Percentiles rank a stretch among this genome's conserved stretches.
phyloP scores from a whole-genome alignment of 768 basidiomycete genomes.

The Boletales sp. region DNA sequence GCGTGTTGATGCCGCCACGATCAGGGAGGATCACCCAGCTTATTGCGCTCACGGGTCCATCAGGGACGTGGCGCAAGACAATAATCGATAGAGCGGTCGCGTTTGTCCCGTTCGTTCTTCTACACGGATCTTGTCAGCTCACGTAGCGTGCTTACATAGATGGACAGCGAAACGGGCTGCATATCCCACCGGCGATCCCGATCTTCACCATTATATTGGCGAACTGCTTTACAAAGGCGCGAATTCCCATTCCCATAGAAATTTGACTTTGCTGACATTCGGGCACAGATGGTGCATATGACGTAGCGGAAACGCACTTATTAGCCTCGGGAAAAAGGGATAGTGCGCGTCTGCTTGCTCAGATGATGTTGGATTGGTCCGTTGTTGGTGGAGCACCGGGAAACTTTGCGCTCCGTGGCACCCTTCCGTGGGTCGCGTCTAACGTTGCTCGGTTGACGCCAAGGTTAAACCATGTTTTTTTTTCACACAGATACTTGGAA shows the following conservation, averaged over 20 bases:
- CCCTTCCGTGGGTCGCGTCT: conserved; percentile 61
- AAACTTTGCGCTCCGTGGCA: conserved; percentile 80
- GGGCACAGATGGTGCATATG: conserved; percentile 65
- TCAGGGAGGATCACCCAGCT: conserved; percentile 86
- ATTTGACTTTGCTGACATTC: conserved; percentile 1
- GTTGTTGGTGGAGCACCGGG: conserved; percentile 50
- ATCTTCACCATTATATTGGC: conserved; percentile 86
- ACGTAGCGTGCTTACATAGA: conserved; percentile 37
- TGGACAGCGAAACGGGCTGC: conserved; percentile 81
- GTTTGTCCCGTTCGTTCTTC: conserved; percentile 44
- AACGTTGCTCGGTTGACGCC: neutral
- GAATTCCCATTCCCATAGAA: conserved; percentile 1
- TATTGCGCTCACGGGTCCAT: conserved; percentile 77
- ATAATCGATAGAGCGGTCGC: conserved; percentile 79
- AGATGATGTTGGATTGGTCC: conserved; percentile 86
- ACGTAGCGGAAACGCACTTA: conserved; percentile 76
- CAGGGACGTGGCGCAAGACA: conserved; percentile 87
- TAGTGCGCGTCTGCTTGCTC: conserved; percentile 79
- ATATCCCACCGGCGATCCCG: conserved; percentile 86
- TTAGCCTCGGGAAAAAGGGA: conserved; percentile 86
- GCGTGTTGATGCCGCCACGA: neutral
- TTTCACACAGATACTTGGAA: conserved; percentile 56
- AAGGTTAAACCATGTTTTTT: neutral
- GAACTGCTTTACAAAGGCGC: conserved; percentile 83
- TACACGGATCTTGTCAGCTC: conserved; percentile 15